Conservation (phyloP, 306 rosid genomes). For the Pyrus betulifolia region DNA sequence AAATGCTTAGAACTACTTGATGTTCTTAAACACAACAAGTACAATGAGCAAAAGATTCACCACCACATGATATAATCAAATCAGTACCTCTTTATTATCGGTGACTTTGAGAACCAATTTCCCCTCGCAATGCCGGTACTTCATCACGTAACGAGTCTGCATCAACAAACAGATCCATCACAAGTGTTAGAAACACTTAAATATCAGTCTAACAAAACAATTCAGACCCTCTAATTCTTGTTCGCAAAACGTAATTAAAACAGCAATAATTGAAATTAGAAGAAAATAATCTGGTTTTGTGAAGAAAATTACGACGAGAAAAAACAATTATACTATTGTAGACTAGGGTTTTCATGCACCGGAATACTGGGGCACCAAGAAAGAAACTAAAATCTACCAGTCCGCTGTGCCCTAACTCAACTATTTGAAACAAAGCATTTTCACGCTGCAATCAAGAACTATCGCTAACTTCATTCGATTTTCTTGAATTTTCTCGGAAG, state of each 20-base stretch:
- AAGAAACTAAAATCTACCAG: too few species aligned
- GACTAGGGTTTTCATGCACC: neutral
- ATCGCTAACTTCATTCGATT: neutral
- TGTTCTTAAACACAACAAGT: neutral
- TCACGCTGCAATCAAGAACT: too few species aligned
- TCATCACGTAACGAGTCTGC: slow-evolving; percentile 68
- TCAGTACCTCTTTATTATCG: slow-evolving; percentile 53
- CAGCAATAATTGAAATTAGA: neutral
- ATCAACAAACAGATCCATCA: slow-evolving; percentile 14
- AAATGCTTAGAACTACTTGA: neutral
- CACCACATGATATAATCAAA: neutral
- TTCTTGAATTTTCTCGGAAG: slow-evolving; percentile 6
- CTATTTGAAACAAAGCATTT: too few species aligned
- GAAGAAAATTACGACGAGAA: neutral
- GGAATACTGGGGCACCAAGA: neutral
- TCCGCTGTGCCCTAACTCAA: too few species aligned
- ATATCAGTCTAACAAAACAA: neutral
- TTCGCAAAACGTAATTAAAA: neutral
- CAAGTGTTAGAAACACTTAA: neutral
- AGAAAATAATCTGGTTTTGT: neutral
- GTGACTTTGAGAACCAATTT: slow-evolving; percentile 77
- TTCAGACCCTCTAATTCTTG: neutral
- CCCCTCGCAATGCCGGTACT: slow-evolving; percentile 77
- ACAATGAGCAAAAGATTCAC: neutral
- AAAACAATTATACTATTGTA: neutral